phyloP scores from a whole-genome alignment of 208 protist species.

The Herpetomonas tarakana region DNA sequence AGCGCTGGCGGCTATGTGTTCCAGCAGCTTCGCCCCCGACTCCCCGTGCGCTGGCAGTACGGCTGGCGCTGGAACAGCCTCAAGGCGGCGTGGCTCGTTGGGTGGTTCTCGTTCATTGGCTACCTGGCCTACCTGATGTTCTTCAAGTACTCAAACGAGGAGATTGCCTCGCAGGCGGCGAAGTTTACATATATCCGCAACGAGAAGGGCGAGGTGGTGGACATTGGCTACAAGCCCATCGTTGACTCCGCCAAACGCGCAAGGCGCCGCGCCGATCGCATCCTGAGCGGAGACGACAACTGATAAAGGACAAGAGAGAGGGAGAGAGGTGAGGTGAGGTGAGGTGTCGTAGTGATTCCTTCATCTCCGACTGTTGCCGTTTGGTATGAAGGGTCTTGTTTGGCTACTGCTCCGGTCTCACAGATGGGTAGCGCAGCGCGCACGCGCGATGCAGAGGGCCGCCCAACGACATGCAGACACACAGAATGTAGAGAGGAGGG shows the following conservation, averaged over 20 bases:
- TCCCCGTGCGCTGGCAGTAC: conserved; percentile 83
- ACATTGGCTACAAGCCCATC: conserved; percentile 84
- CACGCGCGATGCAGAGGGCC: too few species aligned
- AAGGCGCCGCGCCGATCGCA: conserved; percentile 40
- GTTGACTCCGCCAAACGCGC: conserved; percentile 70
- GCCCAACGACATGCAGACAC: background rate
- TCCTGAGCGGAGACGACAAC: conserved; percentile 58
- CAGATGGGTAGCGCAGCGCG: too few species aligned
- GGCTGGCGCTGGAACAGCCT: conserved; percentile 79
- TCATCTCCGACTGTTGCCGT: too few species aligned
- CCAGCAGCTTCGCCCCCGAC: conserved; percentile 66
- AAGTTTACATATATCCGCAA: conserved; percentile 85
- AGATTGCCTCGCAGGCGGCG: conserved; percentile 64
- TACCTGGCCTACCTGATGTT: conserved; percentile 77
- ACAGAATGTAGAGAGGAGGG: background rate
- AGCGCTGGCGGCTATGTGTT: conserved; percentile 82
- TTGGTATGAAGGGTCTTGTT: too few species aligned
- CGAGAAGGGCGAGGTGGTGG: conserved; percentile 72
- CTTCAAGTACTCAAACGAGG: conserved; percentile 68
- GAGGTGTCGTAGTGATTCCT: background rate
- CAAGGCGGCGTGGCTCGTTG: conserved; percentile 52
- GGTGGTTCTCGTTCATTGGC: conserved; percentile 45
- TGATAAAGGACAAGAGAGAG: conserved; percentile 14
- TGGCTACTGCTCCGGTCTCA: background rate
- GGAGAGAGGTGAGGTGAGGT: background rate